These are phyloP conservation scores for Leccinum pachyderme DNA, from an alignment of 1,284 basidiomycete species.

Conservation along the genomic window DNA sequence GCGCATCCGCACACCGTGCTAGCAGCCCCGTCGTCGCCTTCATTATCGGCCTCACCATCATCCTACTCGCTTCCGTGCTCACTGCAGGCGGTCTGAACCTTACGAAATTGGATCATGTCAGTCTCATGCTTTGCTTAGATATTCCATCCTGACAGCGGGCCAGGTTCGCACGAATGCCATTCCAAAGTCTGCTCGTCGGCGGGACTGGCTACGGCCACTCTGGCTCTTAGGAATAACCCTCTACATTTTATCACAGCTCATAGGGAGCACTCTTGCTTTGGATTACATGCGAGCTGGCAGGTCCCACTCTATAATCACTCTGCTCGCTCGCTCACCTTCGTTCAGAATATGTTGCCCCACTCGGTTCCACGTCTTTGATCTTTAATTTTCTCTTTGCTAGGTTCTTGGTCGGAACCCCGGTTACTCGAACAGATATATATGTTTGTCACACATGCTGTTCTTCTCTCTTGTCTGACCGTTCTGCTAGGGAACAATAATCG, in stretches of 20 bases:
- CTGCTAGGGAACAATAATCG: conserved; percentile 71
- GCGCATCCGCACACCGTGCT: conserved; percentile 39
- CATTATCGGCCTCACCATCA: conserved; percentile 78
- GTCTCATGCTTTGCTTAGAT: conserved; percentile 17
- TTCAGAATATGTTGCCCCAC: conserved; percentile 79
- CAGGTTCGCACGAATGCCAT: conserved; percentile 69
- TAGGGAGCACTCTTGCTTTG: conserved; percentile 82
- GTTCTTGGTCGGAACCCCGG: conserved; percentile 78
- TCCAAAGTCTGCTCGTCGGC: conserved; percentile 64
- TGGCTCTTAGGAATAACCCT: conserved; percentile 83
- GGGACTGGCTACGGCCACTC: conserved; percentile 74
- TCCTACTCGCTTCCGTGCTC: conserved; percentile 73
- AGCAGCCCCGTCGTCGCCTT: conserved; percentile 72
- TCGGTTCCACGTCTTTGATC: conserved; percentile 80
- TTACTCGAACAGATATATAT: conserved; percentile 78
- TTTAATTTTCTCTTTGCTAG: conserved; percentile 89
- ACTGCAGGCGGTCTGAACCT: conserved; percentile 85
- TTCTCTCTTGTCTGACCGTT: conserved; percentile 3
- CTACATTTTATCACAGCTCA: conserved; percentile 81
- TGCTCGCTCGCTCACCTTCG: conserved; percentile 26
- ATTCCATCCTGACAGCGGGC: conserved; percentile 1
- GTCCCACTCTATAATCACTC: background rate
- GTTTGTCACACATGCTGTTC: conserved; percentile 35
- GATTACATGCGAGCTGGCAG: conserved; percentile 83
- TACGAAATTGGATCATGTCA: conserved; percentile 80